Evolutionary conservation across 495 filamentous ascomycete species (phyloP), one percentile per base, ranked within the genome.

Genomic region (Bryoglossum gracile): DNA sequence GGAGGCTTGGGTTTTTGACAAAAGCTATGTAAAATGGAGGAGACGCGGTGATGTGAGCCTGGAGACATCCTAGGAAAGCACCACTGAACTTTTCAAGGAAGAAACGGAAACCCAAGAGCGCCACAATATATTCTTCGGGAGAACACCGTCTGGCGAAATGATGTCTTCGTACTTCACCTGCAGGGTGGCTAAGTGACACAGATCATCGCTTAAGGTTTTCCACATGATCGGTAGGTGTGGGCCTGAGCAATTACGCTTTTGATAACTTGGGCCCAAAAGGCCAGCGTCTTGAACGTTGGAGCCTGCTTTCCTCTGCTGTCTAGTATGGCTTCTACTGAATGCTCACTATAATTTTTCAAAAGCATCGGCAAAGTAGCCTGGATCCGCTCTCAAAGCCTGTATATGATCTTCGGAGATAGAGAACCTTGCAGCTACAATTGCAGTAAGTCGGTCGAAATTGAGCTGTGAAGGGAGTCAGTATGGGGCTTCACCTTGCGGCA

Each of bases 311-410:
- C 58, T 22, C 56, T 34, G 1, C 28, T 44, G 41, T 65, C 65
- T 19, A 43, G 43, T 14, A 71, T 9, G 13, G 54, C 44, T 32
- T 70, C 67, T 35, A 61, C 57, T 6, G 65, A 55, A 54, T 76
- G 71, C 18, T 74, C 71, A 21, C 56, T 64, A n/a, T 45, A 55
- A 2, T 74, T 66, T n/a, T 32, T 43, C 1, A 74, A 11, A 4
- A 48, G n/a, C 25, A 8, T 64, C 56, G 3, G 62, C 57, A 42
- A 76, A 77, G 52, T 76, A 77, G 3, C 53, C 44, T 0, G 73
- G 71, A 57, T 78, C 72, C 54, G 75, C 71, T 24, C 75, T 64
- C 42, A 77, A 54, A 2, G 54, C 42, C 65, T 67, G 70, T 5
- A 76, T 34, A 43, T 74, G 68, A 56, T 77, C 71, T 40, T 70